phyloP scores from a whole-genome alignment of 2,329 filamentous ascomycete species.

The Mycogone perniciosa region DNA sequence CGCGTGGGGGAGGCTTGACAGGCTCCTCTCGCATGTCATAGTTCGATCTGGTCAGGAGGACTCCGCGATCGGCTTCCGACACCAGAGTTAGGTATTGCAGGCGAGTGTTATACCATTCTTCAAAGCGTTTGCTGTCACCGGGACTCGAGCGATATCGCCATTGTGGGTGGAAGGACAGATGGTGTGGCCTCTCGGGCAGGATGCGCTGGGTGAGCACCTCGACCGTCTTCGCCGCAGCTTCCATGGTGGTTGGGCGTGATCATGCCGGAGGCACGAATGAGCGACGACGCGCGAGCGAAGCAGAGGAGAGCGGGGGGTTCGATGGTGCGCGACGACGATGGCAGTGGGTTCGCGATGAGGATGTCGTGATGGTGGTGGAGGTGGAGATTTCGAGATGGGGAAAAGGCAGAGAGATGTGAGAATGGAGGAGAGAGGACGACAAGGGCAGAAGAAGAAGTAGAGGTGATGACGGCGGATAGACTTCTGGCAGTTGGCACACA shows the following conservation, averaged over 20 bases:
- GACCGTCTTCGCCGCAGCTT: constrained; percentile 53
- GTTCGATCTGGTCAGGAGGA: constrained; percentile 50
- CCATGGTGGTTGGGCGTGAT: constrained; percentile 43
- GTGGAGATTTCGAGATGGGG: neutral
- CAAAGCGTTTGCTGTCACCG: constrained; percentile 34
- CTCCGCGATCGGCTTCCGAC: constrained; percentile 51
- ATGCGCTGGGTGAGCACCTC: constrained; percentile 46
- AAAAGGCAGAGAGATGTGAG: neutral
- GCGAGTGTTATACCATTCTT: constrained; percentile 44
- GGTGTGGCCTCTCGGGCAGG: constrained; percentile 47
- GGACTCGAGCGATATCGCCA: constrained; percentile 41
- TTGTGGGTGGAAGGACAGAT: constrained; percentile 44
- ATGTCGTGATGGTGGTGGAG: neutral
- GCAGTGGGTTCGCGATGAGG: constrained; percentile 8
- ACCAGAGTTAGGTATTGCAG: constrained; percentile 54
- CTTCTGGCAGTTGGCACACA: no score
- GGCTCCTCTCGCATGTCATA: constrained; percentile 52
- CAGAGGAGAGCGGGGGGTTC: constrained; percentile 12
- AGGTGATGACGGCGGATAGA: no score
- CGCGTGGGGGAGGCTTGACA: constrained; percentile 31
- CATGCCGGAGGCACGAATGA: constrained; percentile 29
- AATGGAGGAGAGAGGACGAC: neutral
- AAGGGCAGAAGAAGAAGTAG: neutral
- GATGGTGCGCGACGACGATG: constrained; percentile 17
- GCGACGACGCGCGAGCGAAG: constrained; percentile 20